Base-by-base conservation (phyloP, 805 yeast species). In the Wickerhamomyces alni region DNA sequence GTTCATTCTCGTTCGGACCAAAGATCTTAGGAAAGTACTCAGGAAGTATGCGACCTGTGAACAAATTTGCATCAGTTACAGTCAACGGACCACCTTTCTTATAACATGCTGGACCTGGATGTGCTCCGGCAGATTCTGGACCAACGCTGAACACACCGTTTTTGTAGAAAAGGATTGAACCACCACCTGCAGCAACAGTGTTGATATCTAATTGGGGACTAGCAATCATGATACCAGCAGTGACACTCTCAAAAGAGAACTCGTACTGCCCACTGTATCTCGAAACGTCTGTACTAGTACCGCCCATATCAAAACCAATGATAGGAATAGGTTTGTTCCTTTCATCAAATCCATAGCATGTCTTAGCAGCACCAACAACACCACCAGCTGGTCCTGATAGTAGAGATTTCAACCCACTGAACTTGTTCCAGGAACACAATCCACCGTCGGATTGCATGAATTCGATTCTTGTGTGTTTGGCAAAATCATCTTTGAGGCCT, bases 371-470 rank as follows among this genome's bases (percentile, higher is more conserved):
- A 7, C 81, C 81, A 29, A 75, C 80, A 57, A 75, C 74, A 33
- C 81, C 81, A 33, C 81, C 81, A 33, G 81, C 81, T 3, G 81
- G 81, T 5, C 81, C 81, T 1, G 80, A 74, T 21, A 75, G 59
- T 19, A 75, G 63, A 8, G 80, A 74, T 46, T 68, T 65, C 37
- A 75, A 57, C 4, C 80, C 81, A 4, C 76, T 65, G 50, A 75
- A 75, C 39, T 70, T 67, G 40, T 67, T 65, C 63, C 73, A 70
- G 5, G 73, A 72, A 42, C 73, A 70, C 36, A 75, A 60, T 10
- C 81, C 81, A 34, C 81, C 81, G 55, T 75, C 76, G 11, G 75
- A 68, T 53, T 74, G 79, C 81, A 75, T 75, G 55, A 75, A 75
- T 46, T 72, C 68, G 39, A 74, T 67, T 41, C 63, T 55, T 5